phyloP scores from a whole-genome alignment of 2,329 filamentous ascomycete species.

The Ambrosiella cleistominuta region DNA sequence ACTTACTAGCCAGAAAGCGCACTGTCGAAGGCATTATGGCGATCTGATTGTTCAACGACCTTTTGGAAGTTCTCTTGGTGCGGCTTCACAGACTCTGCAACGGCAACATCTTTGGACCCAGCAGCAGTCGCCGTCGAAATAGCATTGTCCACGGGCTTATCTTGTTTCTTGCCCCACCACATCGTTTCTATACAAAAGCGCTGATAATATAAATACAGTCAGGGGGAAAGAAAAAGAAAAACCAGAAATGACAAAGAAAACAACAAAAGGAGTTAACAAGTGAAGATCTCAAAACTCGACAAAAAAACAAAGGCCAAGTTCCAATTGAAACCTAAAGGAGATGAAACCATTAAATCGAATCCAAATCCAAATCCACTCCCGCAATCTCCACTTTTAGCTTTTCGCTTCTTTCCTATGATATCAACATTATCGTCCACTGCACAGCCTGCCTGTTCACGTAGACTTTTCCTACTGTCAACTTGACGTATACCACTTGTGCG shows the following conservation, averaged over 20 bases:
- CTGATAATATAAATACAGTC: background rate
- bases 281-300: no score
- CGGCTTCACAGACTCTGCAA: slow-evolving; percentile 25
- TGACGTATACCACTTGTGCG: no score
- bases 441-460: no score
- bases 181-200: slow-evolving; percentile 10
- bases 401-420: no score
- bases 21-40: slow-evolving; percentile 44
- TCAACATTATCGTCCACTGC: no score
- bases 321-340: no score
- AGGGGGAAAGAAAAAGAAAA: background rate
- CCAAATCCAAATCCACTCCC: no score
- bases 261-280: background rate
- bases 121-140: background rate
- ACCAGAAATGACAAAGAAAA: background rate
- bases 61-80: slow-evolving; percentile 33
- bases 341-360: no score
- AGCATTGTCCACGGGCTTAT: slow-evolving; percentile 18
- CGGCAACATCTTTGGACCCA: background rate
- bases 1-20: slow-evolving; percentile 11
- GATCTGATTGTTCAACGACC: slow-evolving; percentile 38
- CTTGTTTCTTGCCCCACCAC: slow-evolving; percentile 24
- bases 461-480: no score
- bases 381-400: no score
- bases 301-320: no score